Conservation (phyloP, 768 basidiomycete species). For the Leccinum longicurvipes region DNA sequence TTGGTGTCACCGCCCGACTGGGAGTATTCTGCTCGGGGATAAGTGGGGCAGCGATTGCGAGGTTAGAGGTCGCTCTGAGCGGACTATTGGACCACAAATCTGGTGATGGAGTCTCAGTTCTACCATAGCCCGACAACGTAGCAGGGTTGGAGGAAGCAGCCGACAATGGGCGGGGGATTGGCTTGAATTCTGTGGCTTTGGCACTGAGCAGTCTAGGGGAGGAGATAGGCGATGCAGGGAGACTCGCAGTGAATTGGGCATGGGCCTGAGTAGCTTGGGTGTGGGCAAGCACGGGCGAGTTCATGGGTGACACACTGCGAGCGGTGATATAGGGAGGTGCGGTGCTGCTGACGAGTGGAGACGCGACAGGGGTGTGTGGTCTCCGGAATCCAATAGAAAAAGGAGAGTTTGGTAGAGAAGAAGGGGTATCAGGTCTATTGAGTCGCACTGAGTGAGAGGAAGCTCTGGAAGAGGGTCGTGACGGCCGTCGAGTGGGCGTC, state of each 20-base stretch:
- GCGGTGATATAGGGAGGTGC: slow-evolving; percentile 58
- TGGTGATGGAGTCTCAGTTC: slow-evolving; percentile 82
- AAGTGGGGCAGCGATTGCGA: slow-evolving; percentile 89
- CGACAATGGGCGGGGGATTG: slow-evolving; percentile 75
- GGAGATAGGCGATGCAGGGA: slow-evolving; percentile 79
- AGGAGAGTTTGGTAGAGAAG: slow-evolving; percentile 72
- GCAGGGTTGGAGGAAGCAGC: slow-evolving; percentile 58
- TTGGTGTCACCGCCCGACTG: slow-evolving; percentile 62
- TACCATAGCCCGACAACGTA: slow-evolving; percentile 42
- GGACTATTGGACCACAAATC: slow-evolving; percentile 83
- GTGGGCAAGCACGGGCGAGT: slow-evolving; percentile 63
- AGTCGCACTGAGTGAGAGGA: slow-evolving; percentile 66
- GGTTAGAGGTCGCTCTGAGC: slow-evolving; percentile 70
- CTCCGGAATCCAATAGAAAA: slow-evolving; percentile 70
- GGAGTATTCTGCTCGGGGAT: slow-evolving; percentile 61
- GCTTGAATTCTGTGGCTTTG: slow-evolving; percentile 87
- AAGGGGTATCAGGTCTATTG: slow-evolving; percentile 75
- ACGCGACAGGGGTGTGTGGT: slow-evolving; percentile 76
- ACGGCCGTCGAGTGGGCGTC: slow-evolving; percentile 76
- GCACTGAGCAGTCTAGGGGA: slow-evolving; percentile 86
- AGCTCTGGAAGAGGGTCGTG: slow-evolving; percentile 77
- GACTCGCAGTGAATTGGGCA: slow-evolving; percentile 71
- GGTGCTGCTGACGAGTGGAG: slow-evolving; percentile 64
- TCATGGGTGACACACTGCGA: slow-evolving; percentile 53
- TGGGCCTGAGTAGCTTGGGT: slow-evolving; percentile 52